Conservation (phyloP, 2,329 filamentous ascomycete genomes). For the Cryphonectria carpinicola region DNA sequence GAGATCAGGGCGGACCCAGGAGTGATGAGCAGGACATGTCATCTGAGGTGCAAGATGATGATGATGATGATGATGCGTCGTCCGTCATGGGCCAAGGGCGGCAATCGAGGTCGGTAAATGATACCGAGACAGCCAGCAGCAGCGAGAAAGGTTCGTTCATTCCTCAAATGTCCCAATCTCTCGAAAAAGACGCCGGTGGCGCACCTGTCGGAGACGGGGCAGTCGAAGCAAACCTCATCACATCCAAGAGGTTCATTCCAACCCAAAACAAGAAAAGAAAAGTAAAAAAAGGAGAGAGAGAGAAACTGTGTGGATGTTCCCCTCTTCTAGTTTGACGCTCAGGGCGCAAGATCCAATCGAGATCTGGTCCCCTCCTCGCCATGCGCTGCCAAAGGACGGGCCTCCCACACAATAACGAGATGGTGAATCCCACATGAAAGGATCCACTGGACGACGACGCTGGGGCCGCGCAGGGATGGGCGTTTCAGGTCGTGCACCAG, state of each 20-base stretch:
- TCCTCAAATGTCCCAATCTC: neutral
- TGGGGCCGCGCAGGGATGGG: conserved; percentile 16
- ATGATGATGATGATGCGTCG: neutral
- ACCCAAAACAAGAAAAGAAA: neutral
- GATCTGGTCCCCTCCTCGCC: neutral
- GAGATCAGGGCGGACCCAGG: conserved; percentile 9
- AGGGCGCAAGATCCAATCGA: neutral
- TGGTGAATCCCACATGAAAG: neutral
- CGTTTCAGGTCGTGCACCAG: conserved; percentile 26
- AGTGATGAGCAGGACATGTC: neutral
- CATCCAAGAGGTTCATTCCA: neutral
- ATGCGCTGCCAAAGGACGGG: neutral
- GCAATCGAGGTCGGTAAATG: neutral
- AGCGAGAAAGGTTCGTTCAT: neutral
- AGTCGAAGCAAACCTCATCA: neutral
- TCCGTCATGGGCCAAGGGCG: neutral
- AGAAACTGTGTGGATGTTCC: neutral
- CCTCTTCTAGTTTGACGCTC: neutral
- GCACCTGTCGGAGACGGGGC: neutral
- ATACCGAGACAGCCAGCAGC: neutral
- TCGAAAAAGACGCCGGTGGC: neutral
- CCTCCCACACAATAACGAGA: neutral
- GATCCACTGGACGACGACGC: neutral
- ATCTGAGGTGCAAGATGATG: neutral
- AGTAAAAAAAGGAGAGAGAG: no score